Base-by-base conservation (phyloP, 257 asterid genomes). In the Solanum etuberosum region DNA sequence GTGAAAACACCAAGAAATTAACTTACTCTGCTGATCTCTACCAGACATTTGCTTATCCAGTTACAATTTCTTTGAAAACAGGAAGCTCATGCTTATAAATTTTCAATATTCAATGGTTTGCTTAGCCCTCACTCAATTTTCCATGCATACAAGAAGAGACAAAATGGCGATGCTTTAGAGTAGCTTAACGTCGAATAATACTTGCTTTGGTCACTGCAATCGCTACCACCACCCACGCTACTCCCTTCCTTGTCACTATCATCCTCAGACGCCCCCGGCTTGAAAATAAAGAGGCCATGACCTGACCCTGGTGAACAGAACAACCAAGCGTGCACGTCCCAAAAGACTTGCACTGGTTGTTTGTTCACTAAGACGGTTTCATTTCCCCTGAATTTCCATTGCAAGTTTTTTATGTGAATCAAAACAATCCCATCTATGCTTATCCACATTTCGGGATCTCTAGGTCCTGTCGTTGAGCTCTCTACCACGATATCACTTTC, bases 391-490 rank as follows among this genome's bases (percentile, higher is more conserved):
- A 97, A 97, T 90, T 97, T 97, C 99, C 99, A 97, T 86, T 97
- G 99, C 93, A 97, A 88, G 61, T 94, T 97, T 90, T 87, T 93
- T 38, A 97, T 87, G 89, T 95, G 98, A 61, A 97, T 91, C 90
- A 95, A 87, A 74, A 97, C 98, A 84, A 95, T 94, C 91, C 99
- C 98, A 76, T 97, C 99, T 71, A 97, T 90, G 92, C 98, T 95
- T 86, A 97, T 97, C 99, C 99, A 94, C 99, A 97, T 95, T 71
- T 95, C 99, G 4, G 99, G 98, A 1, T 97, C 98, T 67, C 92
- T 89, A 11, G 95, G 92, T 67, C 97, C 97, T 0, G 92, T 34
- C 0, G 95, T 95, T 35, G 97, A 95, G 89, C 98, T 95, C 88
- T 97, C 99, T 54, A 97, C 98, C 2, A 95, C 96, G 13, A 97